Evolutionary conservation across 805 yeast species (phyloP), one percentile per base, ranked within the genome.

Genomic region (Komagataella mondaviorum): DNA sequence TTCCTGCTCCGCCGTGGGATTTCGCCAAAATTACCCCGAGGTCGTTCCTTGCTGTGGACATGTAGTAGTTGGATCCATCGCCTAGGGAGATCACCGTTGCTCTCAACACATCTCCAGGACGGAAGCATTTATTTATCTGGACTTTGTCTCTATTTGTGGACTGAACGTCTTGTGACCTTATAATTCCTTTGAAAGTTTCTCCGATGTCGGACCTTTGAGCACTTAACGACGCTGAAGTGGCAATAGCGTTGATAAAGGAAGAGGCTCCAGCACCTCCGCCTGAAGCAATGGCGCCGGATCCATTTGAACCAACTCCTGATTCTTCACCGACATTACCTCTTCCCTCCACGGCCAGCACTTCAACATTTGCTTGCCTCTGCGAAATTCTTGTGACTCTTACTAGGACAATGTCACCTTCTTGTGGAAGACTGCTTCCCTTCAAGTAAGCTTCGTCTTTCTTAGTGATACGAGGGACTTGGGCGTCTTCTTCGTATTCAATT

Each of bases 1-100:
- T 81, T 2, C 96, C 96, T 8, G 75, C 71, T 3, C 81, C 80
- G 16, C 82, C 83, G 55, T 75, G 78, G 46, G 83, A 76, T 54
- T 76, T 80, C 4, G 98, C 97, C 64, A 90, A 86, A 1, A 93
- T 83, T 3, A 93, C 99, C 2, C 99, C 99, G 45, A 91, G 70
- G 60, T 91, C 96, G 64, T 91, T 88, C 55, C 83, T 73, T 2
- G 96, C 95, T 0, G 99, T 93, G 6, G 88, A 77, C 55, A 93
- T 70, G 64, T 90, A 93, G 63, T 90, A 93, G 63, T 88, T 87
- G 17, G 85, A 75, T 6, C 98, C 98, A 66, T 93, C 99, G 51
- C 99, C 99, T 39, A 93, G 69, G 0, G 96, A 87, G n/a, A 78
- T 70, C 6, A 90, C 83, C 56, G 75, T 71, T 0, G 96, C 96